These are phyloP conservation scores for Didymella arachidicola DNA, from an alignment of 2,329 filamentous ascomycete species.

Conservation along the genomic window DNA sequence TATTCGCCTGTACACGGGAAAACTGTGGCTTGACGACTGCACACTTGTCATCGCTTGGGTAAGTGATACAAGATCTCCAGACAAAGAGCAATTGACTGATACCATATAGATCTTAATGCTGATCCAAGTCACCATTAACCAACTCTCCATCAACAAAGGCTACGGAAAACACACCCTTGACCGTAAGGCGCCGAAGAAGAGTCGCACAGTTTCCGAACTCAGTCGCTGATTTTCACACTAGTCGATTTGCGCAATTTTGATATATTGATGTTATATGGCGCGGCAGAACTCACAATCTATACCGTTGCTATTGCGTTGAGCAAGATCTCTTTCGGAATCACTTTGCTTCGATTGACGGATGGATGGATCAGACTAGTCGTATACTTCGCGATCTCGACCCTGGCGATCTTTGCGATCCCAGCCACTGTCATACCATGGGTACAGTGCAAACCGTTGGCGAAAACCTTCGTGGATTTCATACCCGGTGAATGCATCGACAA, in stretches of 20 bases:
- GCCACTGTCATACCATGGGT: conserved; percentile 16
- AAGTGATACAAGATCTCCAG: background rate
- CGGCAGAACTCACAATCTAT: conserved; percentile 3
- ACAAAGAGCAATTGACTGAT: background rate
- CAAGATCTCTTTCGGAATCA: conserved; percentile 25
- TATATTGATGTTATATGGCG: conserved; percentile 1
- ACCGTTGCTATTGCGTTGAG: conserved; percentile 16
- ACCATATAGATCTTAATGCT: background rate
- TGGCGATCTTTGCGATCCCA: conserved; percentile 16
- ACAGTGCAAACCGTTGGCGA: conserved; percentile 18
- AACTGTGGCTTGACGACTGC: conserved; percentile 4
- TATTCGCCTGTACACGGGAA: background rate
- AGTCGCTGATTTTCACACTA: background rate
- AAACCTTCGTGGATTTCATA: conserved; percentile 18
- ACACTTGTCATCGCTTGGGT: conserved; percentile 1
- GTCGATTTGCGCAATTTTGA: conserved; percentile 4
- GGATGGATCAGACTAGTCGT: conserved; percentile 18
- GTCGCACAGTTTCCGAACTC: background rate
- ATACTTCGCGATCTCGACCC: conserved; percentile 18
- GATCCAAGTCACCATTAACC: conserved; percentile 3
- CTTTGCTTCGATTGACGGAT: conserved; percentile 21
- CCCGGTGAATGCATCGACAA: conserved; percentile 16
- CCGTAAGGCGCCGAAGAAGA: conserved; percentile 1
- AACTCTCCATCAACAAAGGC: conserved; percentile 2
- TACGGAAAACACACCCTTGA: conserved; percentile 7